phyloP scores from a whole-genome alignment of 2,329 filamentous ascomycete genomes.

The Neoscytalidium dimidiatum region DNA sequence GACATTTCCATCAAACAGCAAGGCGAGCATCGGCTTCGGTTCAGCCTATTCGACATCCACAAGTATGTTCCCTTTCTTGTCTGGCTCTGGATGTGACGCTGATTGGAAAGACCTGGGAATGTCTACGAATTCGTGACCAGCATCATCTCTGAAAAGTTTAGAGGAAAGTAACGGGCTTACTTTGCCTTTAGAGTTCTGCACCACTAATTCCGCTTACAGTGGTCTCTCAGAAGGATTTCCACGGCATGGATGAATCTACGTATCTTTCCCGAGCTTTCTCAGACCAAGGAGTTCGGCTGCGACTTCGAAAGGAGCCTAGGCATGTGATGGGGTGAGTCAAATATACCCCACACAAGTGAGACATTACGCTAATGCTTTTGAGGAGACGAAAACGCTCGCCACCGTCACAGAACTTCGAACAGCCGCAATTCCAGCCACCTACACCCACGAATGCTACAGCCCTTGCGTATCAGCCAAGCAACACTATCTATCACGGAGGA shows the following conservation, averaged over 20 bases:
- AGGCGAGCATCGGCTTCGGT: conserved; percentile 72
- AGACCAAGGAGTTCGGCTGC: conserved; percentile 81
- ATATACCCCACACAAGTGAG: not conserved
- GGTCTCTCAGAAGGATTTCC: conserved; percentile 66
- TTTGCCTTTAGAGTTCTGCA: too few relatives aligned
- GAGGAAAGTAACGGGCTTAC: conserved; percentile 50
- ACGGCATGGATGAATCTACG: conserved; percentile 79
- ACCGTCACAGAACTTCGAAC: not conserved
- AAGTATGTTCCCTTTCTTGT: conserved; percentile 46
- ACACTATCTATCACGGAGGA: not conserved
- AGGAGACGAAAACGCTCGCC: conserved; percentile 17
- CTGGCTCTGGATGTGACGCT: not conserved
- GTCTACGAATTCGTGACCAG: conserved; percentile 49
- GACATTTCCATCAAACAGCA: conserved; percentile 78
- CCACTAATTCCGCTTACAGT: conserved; percentile 38
- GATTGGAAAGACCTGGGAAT: not conserved
- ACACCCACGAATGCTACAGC: not conserved
- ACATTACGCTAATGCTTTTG: not conserved
- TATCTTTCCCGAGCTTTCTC: conserved; percentile 79
- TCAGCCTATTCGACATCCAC: conserved; percentile 74
- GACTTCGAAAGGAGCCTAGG: conserved; percentile 80
- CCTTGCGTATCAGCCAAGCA: not conserved
- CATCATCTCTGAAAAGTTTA: conserved; percentile 67
- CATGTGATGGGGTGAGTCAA: conserved; percentile 26
- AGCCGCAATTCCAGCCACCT: not conserved